Percentiles rank a stretch among this genome's conserved stretches.
These are phyloP conservation scores for Beauveria scarabaeidicola DNA, from an alignment of 2,329 filamentous ascomycete genomes.

Conservation along the genomic window DNA sequence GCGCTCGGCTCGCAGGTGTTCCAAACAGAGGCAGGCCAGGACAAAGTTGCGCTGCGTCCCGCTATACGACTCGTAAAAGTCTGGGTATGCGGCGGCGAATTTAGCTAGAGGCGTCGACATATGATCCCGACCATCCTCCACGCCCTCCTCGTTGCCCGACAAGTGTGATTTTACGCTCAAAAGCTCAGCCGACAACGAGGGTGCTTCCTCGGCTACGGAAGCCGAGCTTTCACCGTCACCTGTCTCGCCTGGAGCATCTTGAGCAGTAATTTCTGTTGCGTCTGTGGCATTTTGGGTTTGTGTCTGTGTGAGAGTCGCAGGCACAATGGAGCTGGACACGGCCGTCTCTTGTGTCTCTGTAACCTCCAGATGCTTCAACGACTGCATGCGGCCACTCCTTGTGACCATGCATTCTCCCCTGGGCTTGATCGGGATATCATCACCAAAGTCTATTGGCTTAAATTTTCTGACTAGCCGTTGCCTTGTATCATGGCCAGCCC, in stretches of 20 bases:
- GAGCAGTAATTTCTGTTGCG: not conserved
- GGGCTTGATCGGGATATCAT: slow-evolving; percentile 14
- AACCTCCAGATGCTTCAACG: slow-evolving; percentile 18
- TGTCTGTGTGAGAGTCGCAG: slow-evolving; percentile 18
- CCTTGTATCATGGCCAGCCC: not conserved
- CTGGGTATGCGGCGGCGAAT: slow-evolving; percentile 36
- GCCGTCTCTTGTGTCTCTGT: slow-evolving; percentile 19
- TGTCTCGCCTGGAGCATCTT: not conserved
- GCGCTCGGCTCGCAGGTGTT: slow-evolving; percentile 26
- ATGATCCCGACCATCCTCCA: not conserved
- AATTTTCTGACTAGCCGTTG: slow-evolving; percentile 13
- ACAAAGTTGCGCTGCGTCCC: slow-evolving; percentile 35
- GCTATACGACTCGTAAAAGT: slow-evolving; percentile 30
- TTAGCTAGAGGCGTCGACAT: slow-evolving; percentile 24
- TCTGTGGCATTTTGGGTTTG: slow-evolving; percentile 14
- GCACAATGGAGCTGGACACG: slow-evolving; percentile 23
- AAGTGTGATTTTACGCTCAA: not conserved
- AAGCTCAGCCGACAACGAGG: not conserved
- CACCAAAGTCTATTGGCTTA: slow-evolving; percentile 20
- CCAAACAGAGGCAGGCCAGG: slow-evolving; percentile 35
- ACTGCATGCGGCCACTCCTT: slow-evolving; percentile 15
- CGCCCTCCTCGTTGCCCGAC: not conserved
- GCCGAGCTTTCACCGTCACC: not conserved
- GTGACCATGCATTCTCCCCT: not conserved
- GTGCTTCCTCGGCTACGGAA: not conserved